A percentile compares a stretch with the other conserved stretches of the same genome.
These are phyloP conservation scores for Leccinum subfulvum DNA, from an alignment of 1,284 basidiomycete species.

Conservation along the genomic window DNA sequence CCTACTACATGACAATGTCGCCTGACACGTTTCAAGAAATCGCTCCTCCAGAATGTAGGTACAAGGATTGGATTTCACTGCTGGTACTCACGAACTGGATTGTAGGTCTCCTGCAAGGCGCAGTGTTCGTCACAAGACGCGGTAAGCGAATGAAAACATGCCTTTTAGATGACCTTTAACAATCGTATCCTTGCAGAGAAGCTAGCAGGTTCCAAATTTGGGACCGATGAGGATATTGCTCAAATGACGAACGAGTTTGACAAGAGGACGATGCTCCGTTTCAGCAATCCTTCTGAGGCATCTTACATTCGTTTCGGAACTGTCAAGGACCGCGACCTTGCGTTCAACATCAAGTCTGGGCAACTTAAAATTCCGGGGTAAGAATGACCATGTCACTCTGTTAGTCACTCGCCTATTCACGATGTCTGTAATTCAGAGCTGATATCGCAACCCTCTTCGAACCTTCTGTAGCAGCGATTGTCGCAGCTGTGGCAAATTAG, in stretches of 20 bases:
- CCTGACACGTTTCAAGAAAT: conserved; percentile 31
- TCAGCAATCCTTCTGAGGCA: conserved; percentile 35
- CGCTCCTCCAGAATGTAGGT: conserved; percentile 34
- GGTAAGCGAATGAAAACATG: conserved; percentile 24
- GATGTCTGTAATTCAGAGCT: conserved; percentile 24
- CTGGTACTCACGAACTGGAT: conserved; percentile 7
- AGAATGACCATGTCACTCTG: neutral
- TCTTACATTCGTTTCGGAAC: conserved; percentile 44
- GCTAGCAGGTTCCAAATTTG: conserved; percentile 36
- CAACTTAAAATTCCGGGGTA: conserved; percentile 41
- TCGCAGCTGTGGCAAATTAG: conserved; percentile 36
- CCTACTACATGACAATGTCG: conserved; percentile 30
- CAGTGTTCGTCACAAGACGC: conserved; percentile 35
- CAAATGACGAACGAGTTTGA: conserved; percentile 41
- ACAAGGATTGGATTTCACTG: neutral
- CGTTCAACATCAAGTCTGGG: conserved; percentile 40
- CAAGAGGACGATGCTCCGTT: conserved; percentile 41
- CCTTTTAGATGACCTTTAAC: neutral
- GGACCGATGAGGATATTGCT: conserved; percentile 34
- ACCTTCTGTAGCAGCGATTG: conserved; percentile 37
- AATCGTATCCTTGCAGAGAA: conserved; percentile 26
- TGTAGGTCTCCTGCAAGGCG: conserved; percentile 36
- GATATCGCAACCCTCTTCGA: conserved; percentile 42
- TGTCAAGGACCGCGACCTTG: conserved; percentile 35
- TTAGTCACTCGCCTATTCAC: conserved; percentile 16